A percentile compares a stretch with the other conserved stretches of the same genome.
Conservation (phyloP, 768 basidiomycete species). For the Kwoniella shandongensis region DNA sequence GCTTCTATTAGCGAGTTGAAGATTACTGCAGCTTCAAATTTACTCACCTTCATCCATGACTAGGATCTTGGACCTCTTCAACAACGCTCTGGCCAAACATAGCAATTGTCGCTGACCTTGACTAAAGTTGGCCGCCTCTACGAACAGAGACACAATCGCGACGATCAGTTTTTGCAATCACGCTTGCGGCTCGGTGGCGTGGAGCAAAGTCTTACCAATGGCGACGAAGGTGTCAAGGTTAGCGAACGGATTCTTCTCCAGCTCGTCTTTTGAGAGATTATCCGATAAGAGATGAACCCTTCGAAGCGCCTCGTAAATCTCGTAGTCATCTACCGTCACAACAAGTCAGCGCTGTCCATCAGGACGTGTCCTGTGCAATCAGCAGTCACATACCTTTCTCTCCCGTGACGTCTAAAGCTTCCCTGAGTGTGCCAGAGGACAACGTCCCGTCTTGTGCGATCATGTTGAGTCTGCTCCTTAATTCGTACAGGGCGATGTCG, state of each 20-base stretch:
- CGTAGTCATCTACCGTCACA: constrained; percentile 36
- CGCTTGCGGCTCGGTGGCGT: too few relatives aligned
- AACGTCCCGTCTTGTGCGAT: constrained; percentile 52
- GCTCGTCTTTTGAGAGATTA: constrained; percentile 6
- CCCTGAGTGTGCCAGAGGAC: constrained; percentile 48
- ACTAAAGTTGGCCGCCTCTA: constrained; percentile 46
- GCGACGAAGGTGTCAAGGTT: constrained; percentile 50
- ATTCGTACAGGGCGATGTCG: constrained; percentile 30
- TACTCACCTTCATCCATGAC: constrained; percentile 52
- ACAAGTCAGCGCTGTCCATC: not conserved
- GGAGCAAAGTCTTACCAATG: constrained; percentile 26
- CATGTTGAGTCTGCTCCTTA: constrained; percentile 48
- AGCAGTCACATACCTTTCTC: constrained; percentile 17
- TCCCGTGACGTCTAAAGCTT: constrained; percentile 50
- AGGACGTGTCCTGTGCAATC: not conserved
- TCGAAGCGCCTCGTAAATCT: constrained; percentile 46
- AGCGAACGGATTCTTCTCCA: constrained; percentile 36
- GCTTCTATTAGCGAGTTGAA: not conserved
- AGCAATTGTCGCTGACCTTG: constrained; percentile 52
- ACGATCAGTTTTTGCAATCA: not conserved
- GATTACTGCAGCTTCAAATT: not conserved
- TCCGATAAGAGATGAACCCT: constrained; percentile 45
- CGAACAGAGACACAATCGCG: not conserved
- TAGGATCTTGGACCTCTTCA: constrained; percentile 48
- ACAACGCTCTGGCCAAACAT: constrained; percentile 48